phyloP scores from a whole-genome alignment of 1,284 basidiomycete species.

The Dichomitus squalens region DNA sequence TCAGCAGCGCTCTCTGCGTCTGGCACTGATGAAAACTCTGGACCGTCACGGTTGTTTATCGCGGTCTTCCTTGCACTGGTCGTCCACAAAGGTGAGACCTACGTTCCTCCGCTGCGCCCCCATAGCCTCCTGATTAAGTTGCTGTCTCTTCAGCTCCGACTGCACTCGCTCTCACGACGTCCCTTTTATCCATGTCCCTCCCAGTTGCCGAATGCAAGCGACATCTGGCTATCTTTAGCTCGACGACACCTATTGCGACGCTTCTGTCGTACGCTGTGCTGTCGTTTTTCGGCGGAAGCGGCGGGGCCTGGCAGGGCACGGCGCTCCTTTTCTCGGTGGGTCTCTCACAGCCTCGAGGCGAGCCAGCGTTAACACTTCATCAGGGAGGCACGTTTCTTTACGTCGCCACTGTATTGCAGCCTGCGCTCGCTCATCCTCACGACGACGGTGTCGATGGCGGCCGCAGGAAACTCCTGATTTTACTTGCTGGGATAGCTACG shows the following conservation, averaged over 20 bases:
- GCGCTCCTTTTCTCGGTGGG: slow-evolving; percentile 81
- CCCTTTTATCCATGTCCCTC: slow-evolving; percentile 76
- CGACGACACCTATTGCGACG: slow-evolving; percentile 79
- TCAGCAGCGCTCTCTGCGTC: slow-evolving; percentile 59
- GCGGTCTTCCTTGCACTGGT: slow-evolving; percentile 88
- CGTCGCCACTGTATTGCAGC: slow-evolving; percentile 89
- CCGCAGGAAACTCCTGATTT: slow-evolving; percentile 10
- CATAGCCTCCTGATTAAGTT: not conserved
- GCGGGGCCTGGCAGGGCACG: slow-evolving; percentile 66
- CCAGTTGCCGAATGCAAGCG: slow-evolving; percentile 69
- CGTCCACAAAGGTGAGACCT: slow-evolving; percentile 79
- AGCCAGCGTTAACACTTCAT: not conserved
- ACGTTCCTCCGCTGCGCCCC: not conserved
- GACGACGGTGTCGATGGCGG: slow-evolving; percentile 35
- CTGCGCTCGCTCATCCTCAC: slow-evolving; percentile 52
- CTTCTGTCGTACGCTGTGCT: slow-evolving; percentile 71
- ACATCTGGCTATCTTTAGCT: slow-evolving; percentile 77
- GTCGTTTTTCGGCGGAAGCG: slow-evolving; percentile 43
- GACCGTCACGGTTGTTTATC: slow-evolving; percentile 57
- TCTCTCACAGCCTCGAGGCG: not conserved
- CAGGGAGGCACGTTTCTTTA: slow-evolving; percentile 95
- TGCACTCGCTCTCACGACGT: slow-evolving; percentile 80
- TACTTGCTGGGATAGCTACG: slow-evolving; percentile 17
- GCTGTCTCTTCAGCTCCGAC: slow-evolving; percentile 70
- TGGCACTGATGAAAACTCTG: slow-evolving; percentile 21